A percentile compares a stretch with the other conserved stretches of the same genome.
These are phyloP conservation scores for Aspergillus ochraceus DNA, from an alignment of 2,329 filamentous ascomycete species.

Conservation along the genomic window DNA sequence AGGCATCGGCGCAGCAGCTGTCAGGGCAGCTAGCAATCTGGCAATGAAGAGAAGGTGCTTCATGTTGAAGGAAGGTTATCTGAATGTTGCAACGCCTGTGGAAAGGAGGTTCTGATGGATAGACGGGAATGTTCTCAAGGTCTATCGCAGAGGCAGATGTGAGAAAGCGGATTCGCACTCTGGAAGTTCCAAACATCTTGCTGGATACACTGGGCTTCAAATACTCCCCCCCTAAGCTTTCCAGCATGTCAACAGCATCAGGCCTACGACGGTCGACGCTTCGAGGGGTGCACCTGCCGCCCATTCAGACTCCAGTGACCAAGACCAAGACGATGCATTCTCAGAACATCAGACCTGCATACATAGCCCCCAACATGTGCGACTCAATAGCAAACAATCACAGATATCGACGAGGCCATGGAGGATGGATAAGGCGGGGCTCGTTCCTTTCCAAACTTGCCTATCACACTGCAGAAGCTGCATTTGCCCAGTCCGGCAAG, in stretches of 20 bases:
- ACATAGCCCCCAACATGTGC: background rate
- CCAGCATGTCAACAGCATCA: no score
- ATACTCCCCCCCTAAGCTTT: no score
- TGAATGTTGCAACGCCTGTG: background rate
- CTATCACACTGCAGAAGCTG: background rate
- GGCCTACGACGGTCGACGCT: background rate
- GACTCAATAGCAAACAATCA: background rate
- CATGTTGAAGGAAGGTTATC: background rate
- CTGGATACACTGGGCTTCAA: no score
- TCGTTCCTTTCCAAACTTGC: background rate
- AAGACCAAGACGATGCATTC: background rate
- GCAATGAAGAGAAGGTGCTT: background rate
- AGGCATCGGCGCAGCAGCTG: background rate
- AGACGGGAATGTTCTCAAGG: background rate
- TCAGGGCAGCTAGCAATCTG: background rate
- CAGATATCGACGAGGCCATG: background rate
- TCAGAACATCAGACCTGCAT: background rate
- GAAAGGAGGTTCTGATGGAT: background rate
- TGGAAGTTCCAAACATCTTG: no score
- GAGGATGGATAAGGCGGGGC: background rate
- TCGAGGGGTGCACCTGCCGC: background rate
- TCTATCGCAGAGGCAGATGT: no score
- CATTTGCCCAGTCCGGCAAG: background rate
- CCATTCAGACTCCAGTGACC: background rate
- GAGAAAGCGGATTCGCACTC: no score